Evolutionary conservation across 306 rosid species (phyloP).

Genomic region (Vigna radiata): DNA sequence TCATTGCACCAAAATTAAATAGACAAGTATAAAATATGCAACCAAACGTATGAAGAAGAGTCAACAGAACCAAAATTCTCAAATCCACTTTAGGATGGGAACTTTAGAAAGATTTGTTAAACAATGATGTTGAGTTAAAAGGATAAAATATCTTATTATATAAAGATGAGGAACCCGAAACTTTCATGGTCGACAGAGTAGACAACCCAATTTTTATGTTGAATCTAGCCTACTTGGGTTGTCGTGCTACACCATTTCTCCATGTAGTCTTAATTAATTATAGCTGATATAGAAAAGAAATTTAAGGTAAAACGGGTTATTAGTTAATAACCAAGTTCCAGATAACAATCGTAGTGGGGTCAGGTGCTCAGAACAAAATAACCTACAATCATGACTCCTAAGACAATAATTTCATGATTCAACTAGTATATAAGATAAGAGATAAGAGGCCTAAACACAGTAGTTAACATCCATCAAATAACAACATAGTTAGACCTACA

Average conservation of each 20-base stretch:
- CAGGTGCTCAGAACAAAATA: too few relatives aligned
- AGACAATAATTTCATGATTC: too few relatives aligned
- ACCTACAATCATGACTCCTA: too few relatives aligned
- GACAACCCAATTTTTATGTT: constrained; percentile 29
- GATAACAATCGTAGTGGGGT: too few relatives aligned
- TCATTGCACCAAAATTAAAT: neutral
- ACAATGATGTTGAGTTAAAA: neutral
- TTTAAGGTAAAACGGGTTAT: too few relatives aligned
- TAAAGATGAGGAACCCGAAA: neutral
- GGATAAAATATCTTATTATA: neutral
- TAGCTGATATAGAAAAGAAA: too few relatives aligned
- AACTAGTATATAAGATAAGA: too few relatives aligned
- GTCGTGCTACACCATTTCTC: neutral
- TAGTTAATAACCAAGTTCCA: too few relatives aligned
- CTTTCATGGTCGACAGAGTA: constrained; percentile 5
- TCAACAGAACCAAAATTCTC: neutral
- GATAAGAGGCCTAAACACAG: too few relatives aligned
- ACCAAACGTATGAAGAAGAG: neutral
- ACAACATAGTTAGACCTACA: too few relatives aligned
- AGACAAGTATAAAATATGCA: neutral
- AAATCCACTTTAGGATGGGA: constrained; percentile 1
- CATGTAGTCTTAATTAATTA: neutral
- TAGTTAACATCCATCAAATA: too few relatives aligned
- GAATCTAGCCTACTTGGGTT: constrained; percentile 6
- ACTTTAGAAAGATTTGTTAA: constrained; percentile 19